Evolutionary conservation across 2,329 filamentous ascomycete genomes (phyloP), one percentile per base, ranked within the genome.

Genomic region (Aureobasidium vineae): DNA sequence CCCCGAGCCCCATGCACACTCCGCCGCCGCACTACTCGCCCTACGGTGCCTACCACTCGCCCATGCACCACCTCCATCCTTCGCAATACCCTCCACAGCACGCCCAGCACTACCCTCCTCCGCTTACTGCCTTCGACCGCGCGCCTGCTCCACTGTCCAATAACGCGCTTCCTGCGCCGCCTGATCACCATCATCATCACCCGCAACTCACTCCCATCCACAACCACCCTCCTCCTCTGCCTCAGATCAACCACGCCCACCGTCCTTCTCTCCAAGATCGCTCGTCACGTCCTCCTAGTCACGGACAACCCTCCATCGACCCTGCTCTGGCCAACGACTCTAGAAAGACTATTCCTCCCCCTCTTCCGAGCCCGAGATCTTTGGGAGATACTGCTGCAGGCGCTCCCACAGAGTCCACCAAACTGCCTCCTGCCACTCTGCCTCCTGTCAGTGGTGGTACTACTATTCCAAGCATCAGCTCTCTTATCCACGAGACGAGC

Each of bases 391-490:
- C 50, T 41, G 33, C 36, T 11, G 8, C 65, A 7, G 56, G 56
- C 36, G 53, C 53, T 26, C 50, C 52, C 6, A 36, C 43, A 26
- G 63, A 61, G 49, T 33, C 19, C 56, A 36, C 63, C 41, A 41
- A 59, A 21, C 21, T 54, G 23, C 61, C 61, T 43, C 15, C 61
- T 23, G 61, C 61, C 6, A 43, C 61, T 33, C 38, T 64, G 38
- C 67, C 56, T 16, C 61, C 63, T 43, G 66, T 41, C 43, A 73
- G 69, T 38, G 74, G 73, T 26, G 73, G 71, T 21, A 74, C 75
- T 36, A 77, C 74, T 21, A 84, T 87, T 33, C 86, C 86, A 10
- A 84, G 82, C 69, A 85, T 86, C 66, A 81, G 77, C 19, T 75
- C 82, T 13, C 76, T 81, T 68, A 77, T 81, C 64, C 52, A 68